Percentiles rank a stretch among this genome's conserved stretches.
These are phyloP conservation scores for Flaveria robusta DNA, from an alignment of 129 eudicot species.

Conservation along the genomic window DNA sequence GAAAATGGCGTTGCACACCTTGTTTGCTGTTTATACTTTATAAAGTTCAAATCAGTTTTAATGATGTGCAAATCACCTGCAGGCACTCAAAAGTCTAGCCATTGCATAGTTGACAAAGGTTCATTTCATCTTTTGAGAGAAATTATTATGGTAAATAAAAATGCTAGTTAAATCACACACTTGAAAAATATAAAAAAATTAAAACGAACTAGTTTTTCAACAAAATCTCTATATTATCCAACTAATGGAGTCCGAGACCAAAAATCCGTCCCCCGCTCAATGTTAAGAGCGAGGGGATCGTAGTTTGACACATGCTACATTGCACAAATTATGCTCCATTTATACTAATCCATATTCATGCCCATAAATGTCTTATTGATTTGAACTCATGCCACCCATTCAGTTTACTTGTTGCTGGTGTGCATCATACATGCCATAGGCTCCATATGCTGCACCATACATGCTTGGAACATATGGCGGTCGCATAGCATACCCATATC, in stretches of 20 bases:
- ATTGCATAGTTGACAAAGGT: no score
- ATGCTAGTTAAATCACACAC: background rate
- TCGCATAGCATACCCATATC: conserved; percentile 70
- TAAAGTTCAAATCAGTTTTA: no score
- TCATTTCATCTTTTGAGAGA: background rate
- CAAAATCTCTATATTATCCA: conserved; percentile 35
- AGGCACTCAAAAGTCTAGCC: no score
- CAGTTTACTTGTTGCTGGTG: conserved; percentile 90
- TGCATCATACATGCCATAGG: conserved; percentile 71
- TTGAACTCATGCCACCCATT: background rate
- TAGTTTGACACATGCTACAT: no score
- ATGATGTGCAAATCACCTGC: no score
- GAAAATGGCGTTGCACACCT: no score
- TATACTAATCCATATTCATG: conserved; percentile 4
- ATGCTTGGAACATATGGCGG: conserved; percentile 77
- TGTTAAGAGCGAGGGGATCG: conserved; percentile 49
- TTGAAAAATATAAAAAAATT: no score
- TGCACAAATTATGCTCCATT: conserved; percentile 41
- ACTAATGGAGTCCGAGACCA: conserved; percentile 31
- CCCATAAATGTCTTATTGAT: conserved; percentile 6
- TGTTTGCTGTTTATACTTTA: no score
- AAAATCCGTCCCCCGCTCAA: conserved; percentile 74
- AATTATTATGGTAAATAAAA: conserved; percentile 42
- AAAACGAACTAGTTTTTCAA: conserved; percentile 10
- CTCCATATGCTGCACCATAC: conserved; percentile 81